Conservation (phyloP, 768 basidiomycete genomes). For the Coprinellus aureogranulatus region DNA sequence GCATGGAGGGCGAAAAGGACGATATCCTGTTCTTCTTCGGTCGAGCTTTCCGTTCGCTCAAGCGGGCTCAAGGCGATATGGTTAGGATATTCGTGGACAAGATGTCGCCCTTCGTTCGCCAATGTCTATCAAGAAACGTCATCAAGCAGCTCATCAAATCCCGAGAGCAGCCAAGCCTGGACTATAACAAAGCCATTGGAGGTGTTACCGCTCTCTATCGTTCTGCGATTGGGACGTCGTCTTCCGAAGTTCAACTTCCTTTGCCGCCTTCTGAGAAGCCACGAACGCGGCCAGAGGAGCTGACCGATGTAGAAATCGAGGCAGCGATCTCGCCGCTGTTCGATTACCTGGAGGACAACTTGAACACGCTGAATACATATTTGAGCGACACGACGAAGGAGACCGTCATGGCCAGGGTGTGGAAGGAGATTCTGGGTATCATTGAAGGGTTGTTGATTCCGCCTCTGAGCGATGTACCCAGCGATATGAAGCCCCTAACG, state of each 20-base stretch:
- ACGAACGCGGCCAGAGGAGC: slow-evolving; percentile 71
- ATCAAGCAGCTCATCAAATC: slow-evolving; percentile 77
- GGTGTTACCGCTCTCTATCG: slow-evolving; percentile 80
- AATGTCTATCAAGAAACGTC: slow-evolving; percentile 74
- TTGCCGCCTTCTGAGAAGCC: slow-evolving; percentile 74
- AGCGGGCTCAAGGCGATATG: slow-evolving; percentile 94
- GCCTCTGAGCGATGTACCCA: slow-evolving; percentile 78
- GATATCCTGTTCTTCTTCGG: slow-evolving; percentile 98
- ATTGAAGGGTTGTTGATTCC: slow-evolving; percentile 90
- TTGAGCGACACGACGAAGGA: slow-evolving; percentile 82
- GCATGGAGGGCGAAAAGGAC: slow-evolving; percentile 99
- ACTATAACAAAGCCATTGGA: slow-evolving; percentile 88
- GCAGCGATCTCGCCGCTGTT: slow-evolving; percentile 87
- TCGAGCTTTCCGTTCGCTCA: slow-evolving; percentile 88
- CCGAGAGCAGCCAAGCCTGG: slow-evolving; percentile 46
- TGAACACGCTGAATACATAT: slow-evolving; percentile 86
- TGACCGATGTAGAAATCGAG: slow-evolving; percentile 93
- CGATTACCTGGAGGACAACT: slow-evolving; percentile 93
- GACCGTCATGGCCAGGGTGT: slow-evolving; percentile 88
- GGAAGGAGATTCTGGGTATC: slow-evolving; percentile 91
- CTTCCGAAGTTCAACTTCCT: slow-evolving; percentile 74
- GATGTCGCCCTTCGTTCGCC: slow-evolving; percentile 93
- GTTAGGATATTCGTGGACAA: slow-evolving; percentile 95
- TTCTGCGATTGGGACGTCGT: slow-evolving; percentile 64
- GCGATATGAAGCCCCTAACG: slow-evolving; percentile 86